A percentile compares a stretch with the other conserved stretches of the same genome.
phyloP scores from a whole-genome alignment of 768 basidiomycete genomes.

The Mycena filopes region DNA sequence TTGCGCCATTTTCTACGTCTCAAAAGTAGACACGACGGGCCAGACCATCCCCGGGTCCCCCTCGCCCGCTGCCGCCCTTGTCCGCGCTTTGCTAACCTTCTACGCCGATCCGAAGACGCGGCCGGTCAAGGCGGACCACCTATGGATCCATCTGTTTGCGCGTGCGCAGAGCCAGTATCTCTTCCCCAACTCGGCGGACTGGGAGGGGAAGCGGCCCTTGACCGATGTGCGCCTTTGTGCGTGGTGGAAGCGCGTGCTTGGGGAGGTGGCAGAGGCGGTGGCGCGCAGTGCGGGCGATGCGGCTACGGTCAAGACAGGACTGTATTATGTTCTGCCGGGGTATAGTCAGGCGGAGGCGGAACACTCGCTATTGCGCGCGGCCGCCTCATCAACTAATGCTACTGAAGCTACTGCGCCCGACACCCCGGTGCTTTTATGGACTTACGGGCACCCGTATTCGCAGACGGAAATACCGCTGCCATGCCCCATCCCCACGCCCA shows the following conservation, averaged over 20 bases:
- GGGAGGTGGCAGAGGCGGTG: conserved; percentile 61
- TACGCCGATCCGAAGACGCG: conserved; percentile 73
- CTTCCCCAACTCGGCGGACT: conserved; percentile 88
- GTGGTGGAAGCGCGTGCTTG: conserved; percentile 91
- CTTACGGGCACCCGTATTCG: conserved; percentile 84
- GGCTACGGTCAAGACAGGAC: conserved; percentile 43
- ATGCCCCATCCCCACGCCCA: conserved; percentile 44
- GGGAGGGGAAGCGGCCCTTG: conserved; percentile 74
- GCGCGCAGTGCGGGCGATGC: conserved; percentile 34
- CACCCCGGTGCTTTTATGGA: conserved; percentile 56
- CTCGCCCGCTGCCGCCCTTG: conserved; percentile 76
- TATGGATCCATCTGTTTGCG: conserved; percentile 92
- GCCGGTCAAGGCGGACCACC: conserved; percentile 62
- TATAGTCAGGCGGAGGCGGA: conserved; percentile 74
- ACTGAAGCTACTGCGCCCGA: neutral
- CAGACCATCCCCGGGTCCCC: conserved; percentile 60
- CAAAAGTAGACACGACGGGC: conserved; percentile 95
- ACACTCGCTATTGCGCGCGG: conserved; percentile 59
- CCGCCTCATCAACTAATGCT: conserved; percentile 22
- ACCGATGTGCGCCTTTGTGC: conserved; percentile 83
- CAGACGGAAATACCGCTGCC: conserved; percentile 60
- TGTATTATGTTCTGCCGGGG: conserved; percentile 79
- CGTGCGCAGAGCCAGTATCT: conserved; percentile 92
- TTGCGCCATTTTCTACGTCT: conserved; percentile 84
- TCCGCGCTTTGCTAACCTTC: conserved; percentile 70